Percentiles rank a stretch among this genome's conserved stretches.
Conservation (phyloP, 176 grass and related monocot species). For the Oryza brachyantha region DNA sequence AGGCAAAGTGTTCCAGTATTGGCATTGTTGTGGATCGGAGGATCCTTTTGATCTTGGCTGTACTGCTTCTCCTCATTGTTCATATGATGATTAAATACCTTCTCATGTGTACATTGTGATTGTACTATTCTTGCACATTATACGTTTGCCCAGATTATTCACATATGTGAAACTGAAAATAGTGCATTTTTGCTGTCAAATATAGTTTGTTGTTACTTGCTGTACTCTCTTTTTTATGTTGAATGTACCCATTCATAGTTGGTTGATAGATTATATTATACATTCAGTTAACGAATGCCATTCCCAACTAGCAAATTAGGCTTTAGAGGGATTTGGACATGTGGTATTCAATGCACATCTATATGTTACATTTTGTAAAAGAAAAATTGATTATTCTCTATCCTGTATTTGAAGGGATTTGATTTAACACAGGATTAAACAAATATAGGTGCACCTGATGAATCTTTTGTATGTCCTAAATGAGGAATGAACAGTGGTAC, state of each 20-base stretch:
- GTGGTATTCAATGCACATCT: background rate
- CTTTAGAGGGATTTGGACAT: background rate
- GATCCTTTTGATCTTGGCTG: conserved; percentile 81
- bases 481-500: background rate
- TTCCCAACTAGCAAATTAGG: background rate
- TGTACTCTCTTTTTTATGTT: background rate
- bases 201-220: background rate
- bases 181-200: background rate
- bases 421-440: background rate
- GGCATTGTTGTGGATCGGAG: conserved; percentile 94
- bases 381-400: background rate
- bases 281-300: background rate
- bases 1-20: conserved; percentile 90
- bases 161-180: background rate
- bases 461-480: background rate
- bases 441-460: background rate
- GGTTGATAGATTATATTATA: background rate
- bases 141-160: background rate
- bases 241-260: background rate
- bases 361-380: background rate
- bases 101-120: background rate
- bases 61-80: conserved; percentile 75
- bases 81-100: conserved; percentile 72
- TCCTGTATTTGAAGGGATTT: background rate
- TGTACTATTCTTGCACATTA: background rate